Percentiles rank a stretch among this genome's conserved stretches.
phyloP scores from a whole-genome alignment of 352 stramenopile species.

The Globisporangium takayamanum region DNA sequence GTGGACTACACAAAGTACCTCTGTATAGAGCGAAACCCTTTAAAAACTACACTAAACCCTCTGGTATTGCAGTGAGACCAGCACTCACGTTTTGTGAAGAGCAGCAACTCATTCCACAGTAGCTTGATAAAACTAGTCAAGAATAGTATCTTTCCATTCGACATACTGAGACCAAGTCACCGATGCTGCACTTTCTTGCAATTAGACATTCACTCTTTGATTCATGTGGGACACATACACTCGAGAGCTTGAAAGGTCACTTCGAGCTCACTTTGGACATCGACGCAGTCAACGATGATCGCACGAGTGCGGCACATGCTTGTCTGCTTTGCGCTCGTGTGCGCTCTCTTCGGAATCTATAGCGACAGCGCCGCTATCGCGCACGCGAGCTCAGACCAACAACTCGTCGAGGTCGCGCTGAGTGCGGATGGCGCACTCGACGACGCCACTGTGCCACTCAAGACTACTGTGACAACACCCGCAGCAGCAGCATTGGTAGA shows the following conservation, averaged over 20 bases:
- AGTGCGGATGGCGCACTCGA: background rate
- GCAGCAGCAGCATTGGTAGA: too few species aligned
- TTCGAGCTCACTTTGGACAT: background rate
- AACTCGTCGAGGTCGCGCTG: slow-evolving; percentile 7
- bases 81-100: background rate
- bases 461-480: too few species aligned
- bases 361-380: background rate
- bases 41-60: background rate
- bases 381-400: background rate
- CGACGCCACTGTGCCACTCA: background rate
- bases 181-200: background rate
- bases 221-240: background rate
- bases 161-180: background rate
- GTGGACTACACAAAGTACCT: background rate
- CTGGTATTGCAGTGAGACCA: background rate
- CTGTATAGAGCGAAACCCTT: too few species aligned
- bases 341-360: background rate
- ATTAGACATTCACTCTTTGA: background rate
- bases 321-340: background rate
- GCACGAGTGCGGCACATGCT: background rate
- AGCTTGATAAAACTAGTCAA: background rate
- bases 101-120: background rate
- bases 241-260: background rate
- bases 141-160: background rate
- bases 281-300: background rate